phyloP scores from a whole-genome alignment of 495 filamentous ascomycete genomes.

The Jackrogersella minutella region DNA sequence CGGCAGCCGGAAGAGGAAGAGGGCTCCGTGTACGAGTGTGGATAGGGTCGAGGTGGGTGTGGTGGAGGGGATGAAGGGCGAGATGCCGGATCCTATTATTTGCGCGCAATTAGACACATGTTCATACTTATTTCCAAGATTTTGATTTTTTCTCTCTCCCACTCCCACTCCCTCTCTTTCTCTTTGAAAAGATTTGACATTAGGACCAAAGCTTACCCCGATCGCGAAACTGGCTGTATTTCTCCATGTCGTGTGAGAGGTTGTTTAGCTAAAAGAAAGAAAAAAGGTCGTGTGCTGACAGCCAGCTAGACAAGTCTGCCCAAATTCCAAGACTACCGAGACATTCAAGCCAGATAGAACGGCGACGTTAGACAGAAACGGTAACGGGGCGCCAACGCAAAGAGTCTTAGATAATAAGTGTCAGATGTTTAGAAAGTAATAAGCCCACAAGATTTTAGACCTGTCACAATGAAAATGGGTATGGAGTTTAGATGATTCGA shows the following conservation, averaged over 20 bases:
- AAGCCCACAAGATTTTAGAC: conserved; percentile 6
- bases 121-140: not conserved
- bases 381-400: conserved; percentile 1
- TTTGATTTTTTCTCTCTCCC: no score
- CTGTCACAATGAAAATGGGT: conserved; percentile 10
- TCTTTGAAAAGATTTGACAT: not conserved
- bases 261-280: not conserved
- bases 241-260: conserved; percentile 74
- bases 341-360: conserved; percentile 18
- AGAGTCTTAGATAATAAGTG: not conserved
- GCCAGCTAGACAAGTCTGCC: conserved; percentile 6
- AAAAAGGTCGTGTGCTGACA: not conserved
- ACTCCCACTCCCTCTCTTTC: no score
- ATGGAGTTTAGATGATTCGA: conserved; percentile 10
- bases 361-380: not conserved
- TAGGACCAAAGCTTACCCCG: conserved; percentile 67
- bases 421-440: not conserved
- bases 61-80: conserved; percentile 87
- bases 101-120: conserved; percentile 7
- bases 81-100: conserved; percentile 91
- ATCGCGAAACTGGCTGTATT: conserved; percentile 95
- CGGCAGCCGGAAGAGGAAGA: conserved; percentile 83
- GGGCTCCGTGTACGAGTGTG: conserved; percentile 68
- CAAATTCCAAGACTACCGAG: conserved; percentile 23
- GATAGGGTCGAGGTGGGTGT: conserved; percentile 66